Evolutionary conservation across 164 flowering plant genomes (phyloP), one percentile per base, ranked within the genome.

Genomic region (Macadamia integrifolia): DNA sequence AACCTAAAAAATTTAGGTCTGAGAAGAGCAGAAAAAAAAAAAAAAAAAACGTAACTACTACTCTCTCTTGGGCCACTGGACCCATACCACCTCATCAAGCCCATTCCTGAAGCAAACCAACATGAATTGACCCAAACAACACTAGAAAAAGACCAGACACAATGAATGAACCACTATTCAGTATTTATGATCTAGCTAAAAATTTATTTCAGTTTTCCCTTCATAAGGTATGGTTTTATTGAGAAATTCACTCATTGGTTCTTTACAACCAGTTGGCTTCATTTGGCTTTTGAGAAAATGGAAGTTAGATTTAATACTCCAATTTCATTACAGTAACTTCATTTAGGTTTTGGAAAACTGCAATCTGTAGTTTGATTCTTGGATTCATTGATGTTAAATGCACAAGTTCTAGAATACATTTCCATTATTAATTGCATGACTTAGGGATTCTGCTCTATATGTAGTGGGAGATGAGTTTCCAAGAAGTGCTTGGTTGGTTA

Each of bases 401-500:
- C 44, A 58, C 50, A 49, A 66, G 15, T 42, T 15, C 15, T 23
- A 53, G 13, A 9, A 5, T 35, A 15, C 3, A 32, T 3, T 32
- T 61, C 4, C 18, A 12, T 61, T 40, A 32, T 49, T 35, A 61
- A 57, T 62, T 28, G 18, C 42, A 53, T 30, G 49, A n/a, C 49
- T 65, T 53, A 56, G 6, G 44, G 60, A 58, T 40, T 50, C 49
- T 53, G 30, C 30, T 58, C 29, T 69, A 29, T 42, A 60, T 80
- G 58, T 81, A 86, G 86, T 68, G 61, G 69, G 77, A 65, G 85
- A 80, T 76, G 87, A 91, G 63, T 66, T 83, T 50, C 96, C 95
- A 61, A 88, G 74, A 77, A 78, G 55, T 78, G 93, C 88, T 57
- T 94, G 98, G 97, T 62, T 90, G 66, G 90, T 94, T 2, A 87